Percentiles rank a stretch among this genome's conserved stretches.
These are phyloP conservation scores for Platismatia glauca DNA, from an alignment of 495 filamentous ascomycete genomes.

Conservation along the genomic window DNA sequence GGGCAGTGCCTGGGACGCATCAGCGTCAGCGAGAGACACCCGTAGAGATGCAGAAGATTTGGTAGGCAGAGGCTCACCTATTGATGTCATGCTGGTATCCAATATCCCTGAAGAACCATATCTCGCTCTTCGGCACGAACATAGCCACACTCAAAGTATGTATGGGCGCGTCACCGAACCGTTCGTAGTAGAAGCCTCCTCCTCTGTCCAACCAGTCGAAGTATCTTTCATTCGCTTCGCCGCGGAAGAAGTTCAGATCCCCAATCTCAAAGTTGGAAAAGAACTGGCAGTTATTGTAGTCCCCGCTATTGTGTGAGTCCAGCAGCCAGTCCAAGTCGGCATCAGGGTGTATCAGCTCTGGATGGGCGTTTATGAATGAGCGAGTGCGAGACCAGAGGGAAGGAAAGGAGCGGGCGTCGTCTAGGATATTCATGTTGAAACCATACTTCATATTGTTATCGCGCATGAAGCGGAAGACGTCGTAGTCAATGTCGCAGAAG, in stretches of 20 bases:
- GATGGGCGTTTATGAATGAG: slow-evolving; percentile 38
- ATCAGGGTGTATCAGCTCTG: slow-evolving; percentile 40
- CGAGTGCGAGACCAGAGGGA: slow-evolving; percentile 40
- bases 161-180: slow-evolving; percentile 57
- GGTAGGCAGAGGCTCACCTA: slow-evolving; percentile 20
- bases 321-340: slow-evolving; percentile 44
- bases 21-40: background rate
- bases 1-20: slow-evolving; percentile 27
- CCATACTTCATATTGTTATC: slow-evolving; percentile 83
- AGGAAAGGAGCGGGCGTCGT: slow-evolving; percentile 42
- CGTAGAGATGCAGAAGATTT: background rate
- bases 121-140: slow-evolving; percentile 31
- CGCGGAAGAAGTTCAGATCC: slow-evolving; percentile 50
- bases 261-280: slow-evolving; percentile 59
- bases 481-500: slow-evolving; percentile 78
- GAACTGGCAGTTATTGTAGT: slow-evolving; percentile 47
- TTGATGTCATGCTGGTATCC: slow-evolving; percentile 48
- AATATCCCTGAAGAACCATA: slow-evolving; percentile 44
- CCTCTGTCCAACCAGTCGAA: slow-evolving; percentile 49
- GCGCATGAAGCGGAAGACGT: slow-evolving; percentile 80
- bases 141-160: slow-evolving; percentile 46
- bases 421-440: slow-evolving; percentile 48
- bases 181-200: slow-evolving; percentile 55
- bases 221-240: slow-evolving; percentile 45
- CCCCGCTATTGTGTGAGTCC: slow-evolving; percentile 28